phyloP scores from a whole-genome alignment of 176 grass and related monocot species.

The Hordeum vulgare region MorexV3_pseudomolecules_assembly NC_058523.1:516167751-516168250 shows the following conservation, averaged over 20 bases:
- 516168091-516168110: slow-evolving; percentile 78
- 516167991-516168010: slow-evolving; percentile 52
- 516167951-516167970: slow-evolving; percentile 37
- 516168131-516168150: slow-evolving; percentile 56
- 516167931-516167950: slow-evolving; percentile 27
- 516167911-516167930: slow-evolving; percentile 5
- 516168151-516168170: neutral
- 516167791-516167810: slow-evolving; percentile 10
- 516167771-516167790: neutral
- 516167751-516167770: neutral
- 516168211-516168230: slow-evolving; percentile 63
- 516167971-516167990: neutral
- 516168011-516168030: slow-evolving; percentile 76
- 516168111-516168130: slow-evolving; percentile 92
- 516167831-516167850: neutral
- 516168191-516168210: neutral
- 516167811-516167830: neutral
- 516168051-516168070: slow-evolving; percentile 89
- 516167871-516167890: slow-evolving; percentile 64
- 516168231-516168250: slow-evolving; percentile 97
- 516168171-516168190: neutral
- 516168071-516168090: slow-evolving; percentile 67
- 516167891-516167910: slow-evolving; percentile 24
- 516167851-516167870: slow-evolving; percentile 57
- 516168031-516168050: slow-evolving; percentile 96